Conservation (phyloP, 1,284 basidiomycete genomes). For the Ceratobasidium sp. region DNA sequence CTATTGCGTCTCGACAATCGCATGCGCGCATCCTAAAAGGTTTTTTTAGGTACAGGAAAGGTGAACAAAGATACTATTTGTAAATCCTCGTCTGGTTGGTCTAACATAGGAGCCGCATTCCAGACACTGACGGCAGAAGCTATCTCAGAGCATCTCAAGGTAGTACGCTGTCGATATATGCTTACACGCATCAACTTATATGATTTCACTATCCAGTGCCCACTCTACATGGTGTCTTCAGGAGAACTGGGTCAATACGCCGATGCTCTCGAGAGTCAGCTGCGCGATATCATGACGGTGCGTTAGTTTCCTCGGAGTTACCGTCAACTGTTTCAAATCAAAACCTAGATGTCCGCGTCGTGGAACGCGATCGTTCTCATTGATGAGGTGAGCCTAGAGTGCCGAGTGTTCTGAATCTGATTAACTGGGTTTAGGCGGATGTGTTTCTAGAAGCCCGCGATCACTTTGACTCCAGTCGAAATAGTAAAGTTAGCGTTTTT, state of each 20-base stretch:
- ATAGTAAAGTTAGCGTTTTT: constrained; percentile 18
- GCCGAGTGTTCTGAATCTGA: background rate
- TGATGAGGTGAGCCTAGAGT: constrained; percentile 12
- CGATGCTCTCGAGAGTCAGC: background rate
- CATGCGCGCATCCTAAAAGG: background rate
- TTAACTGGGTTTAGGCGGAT: constrained; percentile 7
- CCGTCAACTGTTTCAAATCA: background rate
- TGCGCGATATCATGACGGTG: constrained; percentile 22
- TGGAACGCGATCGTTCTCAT: constrained; percentile 35
- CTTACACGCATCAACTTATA: background rate
- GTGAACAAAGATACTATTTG: background rate
- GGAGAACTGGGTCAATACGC: constrained; percentile 3
- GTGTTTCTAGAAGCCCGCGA: constrained; percentile 15
- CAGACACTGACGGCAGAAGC: constrained; percentile 34
- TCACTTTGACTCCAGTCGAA: background rate
- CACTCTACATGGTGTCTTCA: constrained; percentile 20
- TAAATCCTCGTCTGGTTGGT: background rate
- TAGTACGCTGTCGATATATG: background rate
- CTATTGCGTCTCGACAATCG: background rate
- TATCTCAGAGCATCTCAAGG: constrained; percentile 33
- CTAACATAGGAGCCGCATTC: background rate
- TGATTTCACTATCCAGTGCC: background rate
- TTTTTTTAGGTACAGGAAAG: constrained; percentile 24
- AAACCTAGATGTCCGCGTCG: constrained; percentile 16
- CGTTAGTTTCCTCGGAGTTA: background rate